Evolutionary conservation across 352 stramenopile species (phyloP).

Genomic region (Thraustotheca clavata): DNA sequence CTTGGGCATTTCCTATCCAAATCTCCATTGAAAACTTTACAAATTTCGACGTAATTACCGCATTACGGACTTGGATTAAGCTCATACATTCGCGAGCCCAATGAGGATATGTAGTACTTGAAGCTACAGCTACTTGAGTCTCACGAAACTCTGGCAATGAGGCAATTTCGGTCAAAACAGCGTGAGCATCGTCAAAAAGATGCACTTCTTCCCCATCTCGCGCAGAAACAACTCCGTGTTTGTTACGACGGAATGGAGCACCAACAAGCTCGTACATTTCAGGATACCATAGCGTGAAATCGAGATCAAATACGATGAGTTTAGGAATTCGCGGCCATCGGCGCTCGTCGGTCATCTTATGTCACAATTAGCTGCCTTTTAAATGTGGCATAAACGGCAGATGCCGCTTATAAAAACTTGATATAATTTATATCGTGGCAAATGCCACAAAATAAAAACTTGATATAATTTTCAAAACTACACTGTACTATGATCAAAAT

Average conservation of each 20-base stretch:
- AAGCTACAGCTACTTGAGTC: slow-evolving; percentile 61
- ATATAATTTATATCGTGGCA: no score
- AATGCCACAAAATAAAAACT: no score
- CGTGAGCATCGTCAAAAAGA: slow-evolving; percentile 62
- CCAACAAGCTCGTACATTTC: slow-evolving; percentile 83
- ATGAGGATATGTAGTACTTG: slow-evolving; percentile 56
- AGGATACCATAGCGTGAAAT: slow-evolving; percentile 72
- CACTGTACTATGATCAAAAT: no score
- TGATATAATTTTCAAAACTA: no score
- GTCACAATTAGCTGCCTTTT: neutral
- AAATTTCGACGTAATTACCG: neutral
- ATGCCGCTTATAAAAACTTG: no score
- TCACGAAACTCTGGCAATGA: slow-evolving; percentile 52
- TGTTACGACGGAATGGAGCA: slow-evolving; percentile 62
- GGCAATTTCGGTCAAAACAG: slow-evolving; percentile 61
- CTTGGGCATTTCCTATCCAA: neutral
- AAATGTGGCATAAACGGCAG: no score
- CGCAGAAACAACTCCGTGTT: slow-evolving; percentile 55
- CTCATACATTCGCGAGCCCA: slow-evolving; percentile 74
- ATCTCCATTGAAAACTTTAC: neutral
- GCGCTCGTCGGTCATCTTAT: neutral
- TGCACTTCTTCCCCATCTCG: slow-evolving; percentile 64
- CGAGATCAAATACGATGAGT: slow-evolving; percentile 69
- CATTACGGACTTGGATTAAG: slow-evolving; percentile 46
- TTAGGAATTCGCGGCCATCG: slow-evolving; percentile 42